A percentile compares a stretch with the other conserved stretches of the same genome.
phyloP scores from a whole-genome alignment of 2,329 filamentous ascomycete species.

The Aspergillus fumigatiaffinis region DNA sequence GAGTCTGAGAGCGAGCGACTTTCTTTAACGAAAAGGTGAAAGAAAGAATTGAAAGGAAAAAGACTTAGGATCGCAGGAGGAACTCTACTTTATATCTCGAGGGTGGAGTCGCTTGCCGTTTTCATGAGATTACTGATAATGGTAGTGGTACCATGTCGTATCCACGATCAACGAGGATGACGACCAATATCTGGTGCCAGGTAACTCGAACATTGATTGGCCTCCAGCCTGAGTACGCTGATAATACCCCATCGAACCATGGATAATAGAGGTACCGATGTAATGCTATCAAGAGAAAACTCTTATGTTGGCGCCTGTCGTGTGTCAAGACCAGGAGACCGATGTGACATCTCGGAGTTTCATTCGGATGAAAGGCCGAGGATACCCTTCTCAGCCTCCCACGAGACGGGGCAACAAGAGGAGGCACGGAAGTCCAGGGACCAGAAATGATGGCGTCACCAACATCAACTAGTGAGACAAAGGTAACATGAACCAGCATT shows the following conservation, averaged over 20 bases:
- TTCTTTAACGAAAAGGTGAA: slow-evolving; percentile 12
- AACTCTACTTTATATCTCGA: slow-evolving; percentile 24
- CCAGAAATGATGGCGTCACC: slow-evolving; percentile 14
- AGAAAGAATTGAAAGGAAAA: slow-evolving; percentile 2
- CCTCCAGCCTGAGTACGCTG: slow-evolving; percentile 5
- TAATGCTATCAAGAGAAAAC: slow-evolving; percentile 5
- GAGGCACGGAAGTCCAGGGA: slow-evolving; percentile 3
- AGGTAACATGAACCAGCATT: background rate
- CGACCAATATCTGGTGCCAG: slow-evolving; percentile 5
- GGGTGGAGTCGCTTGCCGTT: slow-evolving; percentile 5
- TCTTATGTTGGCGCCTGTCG: slow-evolving; percentile 2
- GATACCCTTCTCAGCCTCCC: slow-evolving; percentile 7
- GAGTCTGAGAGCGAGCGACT: slow-evolving; percentile 15
- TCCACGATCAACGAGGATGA: slow-evolving; percentile 16
- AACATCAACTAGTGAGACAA: background rate
- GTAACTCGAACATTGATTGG: background rate
- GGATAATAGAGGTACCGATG: slow-evolving; percentile 17
- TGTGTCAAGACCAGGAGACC: slow-evolving; percentile 13
- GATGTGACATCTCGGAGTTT: slow-evolving; percentile 28
- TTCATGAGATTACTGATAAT: slow-evolving; percentile 14
- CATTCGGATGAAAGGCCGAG: slow-evolving; percentile 17
- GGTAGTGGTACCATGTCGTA: slow-evolving; percentile 23
- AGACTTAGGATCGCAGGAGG: slow-evolving; percentile 3
- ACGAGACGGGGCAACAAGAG: background rate
- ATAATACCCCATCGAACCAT: slow-evolving; percentile 19